These are phyloP conservation scores for Biscogniauxia mediterranea DNA, from an alignment of 2,329 filamentous ascomycete genomes.

Conservation along the genomic window DNA sequence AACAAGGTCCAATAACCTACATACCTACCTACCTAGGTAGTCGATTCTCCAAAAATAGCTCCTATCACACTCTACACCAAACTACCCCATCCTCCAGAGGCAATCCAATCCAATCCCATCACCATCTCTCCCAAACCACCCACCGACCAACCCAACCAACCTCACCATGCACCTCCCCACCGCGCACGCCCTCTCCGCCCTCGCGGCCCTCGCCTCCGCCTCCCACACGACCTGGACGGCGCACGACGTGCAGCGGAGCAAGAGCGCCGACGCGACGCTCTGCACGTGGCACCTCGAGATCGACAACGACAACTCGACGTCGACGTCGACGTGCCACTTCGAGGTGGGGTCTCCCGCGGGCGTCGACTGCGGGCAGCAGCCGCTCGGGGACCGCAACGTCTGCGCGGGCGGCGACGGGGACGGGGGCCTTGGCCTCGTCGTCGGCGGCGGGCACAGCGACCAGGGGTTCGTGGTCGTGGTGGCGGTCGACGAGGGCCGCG, in stretches of 20 bases:
- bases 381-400: conserved; percentile 4
- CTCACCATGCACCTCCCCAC: conserved; percentile 6
- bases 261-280: neutral
- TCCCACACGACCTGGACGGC: conserved; percentile 13
- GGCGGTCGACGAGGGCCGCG: conserved; percentile 6
- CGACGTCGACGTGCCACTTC: conserved; percentile 5
- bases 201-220: neutral
- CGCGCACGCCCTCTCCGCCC: neutral
- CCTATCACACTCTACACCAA: too few relatives aligned
- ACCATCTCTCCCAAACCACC: too few relatives aligned
- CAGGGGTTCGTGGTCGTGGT: conserved; percentile 19
- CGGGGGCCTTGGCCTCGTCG: conserved; percentile 3
- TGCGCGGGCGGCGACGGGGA: conserved; percentile 1
- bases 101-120: too few relatives aligned
- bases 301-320: neutral
- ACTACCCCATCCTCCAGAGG: too few relatives aligned
- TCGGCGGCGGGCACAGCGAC: conserved; percentile 17
- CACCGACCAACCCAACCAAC: neutral
- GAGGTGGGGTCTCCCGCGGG: neutral
- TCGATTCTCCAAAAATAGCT: too few relatives aligned
- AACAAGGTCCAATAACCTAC: neutral
- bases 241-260: conserved; percentile 12
- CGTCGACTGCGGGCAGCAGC: conserved; percentile 15
- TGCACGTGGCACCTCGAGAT: conserved; percentile 20
- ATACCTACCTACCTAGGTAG: too few relatives aligned